Evolutionary conservation across 257 asterid species (phyloP), one percentile per base, ranked within the genome.

Genomic region (Avicennia marina): DNA sequence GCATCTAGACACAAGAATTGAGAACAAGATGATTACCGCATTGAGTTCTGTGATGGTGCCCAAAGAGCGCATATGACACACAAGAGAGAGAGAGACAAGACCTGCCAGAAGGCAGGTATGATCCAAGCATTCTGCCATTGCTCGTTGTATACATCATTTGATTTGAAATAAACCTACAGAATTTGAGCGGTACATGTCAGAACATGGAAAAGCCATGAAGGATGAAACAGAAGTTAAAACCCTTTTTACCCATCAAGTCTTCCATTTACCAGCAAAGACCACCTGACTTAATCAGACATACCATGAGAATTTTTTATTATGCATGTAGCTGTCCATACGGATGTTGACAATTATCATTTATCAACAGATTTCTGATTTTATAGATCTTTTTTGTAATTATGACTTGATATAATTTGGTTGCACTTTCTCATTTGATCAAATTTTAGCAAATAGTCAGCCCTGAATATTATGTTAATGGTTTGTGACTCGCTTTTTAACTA

Each of bases 51-150:
- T 32, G 98, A 85, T 48, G 96, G 98, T 4, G 96, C 95, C 98
- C 96, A 88, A 44, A 91, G 96, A 70, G 90, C 85, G 61, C 98
- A 91, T 63, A 91, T 85, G 75, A 91, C 80, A 7, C 95, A 83
- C 57, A 91, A 76, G 62, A 91, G 85, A 56, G 94, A 83, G 82
- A 88, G 83, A 24, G 98, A 87, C 74, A 85, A 63, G 40, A 91
- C 93, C 60, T 88, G 94, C 98, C 98, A 91, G 72, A 91, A 88
- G 65, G 94, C 98, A 48, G 96, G 90, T 65, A 91, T 85, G 73
- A 91, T 75, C 98, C 98, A 91, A 34, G 96, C 98, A 62, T 80
- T 91, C 74, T 68, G 87, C 98, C 98, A 91, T n/a, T 63, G 88
- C 89, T 91, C 96, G 52, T 88, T 91, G 86, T 88, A 88, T 40